Base-by-base conservation (phyloP, 345 rosid genomes). In the Arabidopsis thaliana region DNA sequence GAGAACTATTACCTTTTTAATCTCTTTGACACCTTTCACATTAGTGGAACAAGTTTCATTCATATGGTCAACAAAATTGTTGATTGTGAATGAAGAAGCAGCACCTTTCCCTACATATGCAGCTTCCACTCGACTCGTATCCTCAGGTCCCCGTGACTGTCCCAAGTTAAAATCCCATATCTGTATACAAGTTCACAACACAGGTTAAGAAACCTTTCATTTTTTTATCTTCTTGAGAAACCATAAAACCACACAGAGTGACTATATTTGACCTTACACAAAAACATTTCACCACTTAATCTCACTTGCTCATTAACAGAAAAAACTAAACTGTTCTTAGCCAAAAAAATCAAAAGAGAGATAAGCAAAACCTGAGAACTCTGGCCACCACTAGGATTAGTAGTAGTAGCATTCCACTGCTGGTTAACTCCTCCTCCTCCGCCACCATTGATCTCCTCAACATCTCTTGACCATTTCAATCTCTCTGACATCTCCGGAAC, bases 111-210 rank as follows among this genome's bases (percentile, higher is more conserved):
- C 36, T 63, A 68, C 80, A 73, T 79, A 85, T 6, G 62, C 88
- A 67, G 76, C 70, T 77, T 88, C 89, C 10, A 72, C 46, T 22
- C 77, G 81, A 46, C 64, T 78, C 65, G 82, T 74, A 41, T 86
- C 91, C 64, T 86, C 86, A 1, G 71, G 74, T 67, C 59, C 79
- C 76, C 90, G 85, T 65, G 71, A 69, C 53, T 75, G 83, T 60
- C 97, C 98, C 45, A 82, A 83, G 76, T 87, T 73, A 80, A 91
- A 91, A 84, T 93, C 98, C 98, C 97, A 93, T 84, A 89, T 85
- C 98, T 93, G 85, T 34, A 34, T 2, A 34, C 82, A 84, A 78
- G 9, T 62, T 53, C 57, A 61, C 22, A 1, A 0, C 40, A 51
- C 44, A 69, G 0, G 45, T 63, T 56, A 53, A 52, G 11, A n/a